phyloP scores from a whole-genome alignment of 495 filamentous ascomycete species.

The Penicillium macrosclerotiorum region DNA sequence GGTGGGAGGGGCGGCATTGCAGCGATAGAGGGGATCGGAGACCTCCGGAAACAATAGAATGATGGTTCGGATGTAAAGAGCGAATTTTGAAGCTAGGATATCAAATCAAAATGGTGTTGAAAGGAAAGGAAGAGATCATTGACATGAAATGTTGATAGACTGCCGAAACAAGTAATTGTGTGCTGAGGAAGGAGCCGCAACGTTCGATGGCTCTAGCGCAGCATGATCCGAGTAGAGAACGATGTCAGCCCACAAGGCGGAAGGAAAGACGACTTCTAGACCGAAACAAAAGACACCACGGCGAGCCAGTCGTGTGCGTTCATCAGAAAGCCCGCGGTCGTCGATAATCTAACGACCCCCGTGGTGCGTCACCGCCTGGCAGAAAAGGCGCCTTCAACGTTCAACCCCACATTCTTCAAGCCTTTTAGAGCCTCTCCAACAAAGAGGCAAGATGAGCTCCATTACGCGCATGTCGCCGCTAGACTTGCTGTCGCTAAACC shows the following conservation, averaged over 20 bases:
- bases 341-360: too few relatives aligned
- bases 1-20: slow-evolving; percentile 41
- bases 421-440: not conserved
- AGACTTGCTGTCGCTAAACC: slow-evolving; percentile 82
- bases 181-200: not conserved
- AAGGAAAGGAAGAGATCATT: slow-evolving; percentile 8
- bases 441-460: slow-evolving; percentile 55
- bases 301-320: not conserved
- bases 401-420: slow-evolving; percentile 13
- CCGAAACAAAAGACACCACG: not conserved
- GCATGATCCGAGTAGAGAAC: not conserved
- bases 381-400: slow-evolving; percentile 2
- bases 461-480: slow-evolving; percentile 67
- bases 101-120: slow-evolving; percentile 2
- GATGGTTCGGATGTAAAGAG: not conserved
- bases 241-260: not conserved
- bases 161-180: not conserved
- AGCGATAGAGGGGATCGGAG: slow-evolving; percentile 7
- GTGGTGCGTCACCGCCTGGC: slow-evolving; percentile 9
- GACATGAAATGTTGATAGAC: slow-evolving; percentile 9
- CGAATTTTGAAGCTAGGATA: not conserved
- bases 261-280: not conserved
- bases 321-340: too few relatives aligned
- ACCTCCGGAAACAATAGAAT: not conserved
- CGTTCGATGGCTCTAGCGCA: not conserved